These are phyloP conservation scores for Withania somnifera DNA, from an alignment of 305 asterid species.

Conservation along the genomic window DNA sequence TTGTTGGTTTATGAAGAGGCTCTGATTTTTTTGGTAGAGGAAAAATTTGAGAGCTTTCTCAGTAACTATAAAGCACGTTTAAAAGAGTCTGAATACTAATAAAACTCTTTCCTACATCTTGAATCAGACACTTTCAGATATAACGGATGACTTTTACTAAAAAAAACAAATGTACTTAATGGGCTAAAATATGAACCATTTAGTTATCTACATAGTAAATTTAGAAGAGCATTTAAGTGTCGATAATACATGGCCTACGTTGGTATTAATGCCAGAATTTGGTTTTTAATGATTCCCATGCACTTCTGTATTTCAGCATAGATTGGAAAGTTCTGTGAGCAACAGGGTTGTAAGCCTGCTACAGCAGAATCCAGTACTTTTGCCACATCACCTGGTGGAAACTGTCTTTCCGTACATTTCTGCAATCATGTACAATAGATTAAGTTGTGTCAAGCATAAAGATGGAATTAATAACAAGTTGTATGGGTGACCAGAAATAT, in stretches of 20 bases:
- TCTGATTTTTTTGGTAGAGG: too few relatives aligned
- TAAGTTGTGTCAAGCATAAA: not conserved
- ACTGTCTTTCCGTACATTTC: constrained; percentile 91
- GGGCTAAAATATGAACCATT: too few relatives aligned
- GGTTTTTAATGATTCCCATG: constrained; percentile 91
- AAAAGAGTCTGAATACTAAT: too few relatives aligned
- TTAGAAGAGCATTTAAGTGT: not conserved
- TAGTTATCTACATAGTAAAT: constrained; percentile 16
- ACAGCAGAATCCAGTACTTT: constrained; percentile 86
- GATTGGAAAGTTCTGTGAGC: constrained; percentile 66
- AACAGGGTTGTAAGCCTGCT: constrained; percentile 65
- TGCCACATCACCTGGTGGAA: constrained; percentile 92
- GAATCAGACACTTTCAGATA: too few relatives aligned
- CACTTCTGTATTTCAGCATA: constrained; percentile 86
- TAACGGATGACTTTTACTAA: too few relatives aligned
- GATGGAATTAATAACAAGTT: not conserved
- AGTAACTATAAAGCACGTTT: too few relatives aligned
- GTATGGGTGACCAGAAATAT: not conserved
- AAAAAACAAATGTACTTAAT: too few relatives aligned
- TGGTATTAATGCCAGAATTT: constrained; percentile 89
- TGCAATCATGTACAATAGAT: constrained; percentile 22
- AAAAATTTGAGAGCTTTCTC: too few relatives aligned
- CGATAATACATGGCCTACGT: constrained; percentile 25
- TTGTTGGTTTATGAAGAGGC: too few relatives aligned
- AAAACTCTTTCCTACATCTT: too few relatives aligned